A percentile compares a stretch with the other conserved stretches of the same genome.
phyloP scores from a whole-genome alignment of 345 rosid genomes.

The Rhodamnia argentea region DNA sequence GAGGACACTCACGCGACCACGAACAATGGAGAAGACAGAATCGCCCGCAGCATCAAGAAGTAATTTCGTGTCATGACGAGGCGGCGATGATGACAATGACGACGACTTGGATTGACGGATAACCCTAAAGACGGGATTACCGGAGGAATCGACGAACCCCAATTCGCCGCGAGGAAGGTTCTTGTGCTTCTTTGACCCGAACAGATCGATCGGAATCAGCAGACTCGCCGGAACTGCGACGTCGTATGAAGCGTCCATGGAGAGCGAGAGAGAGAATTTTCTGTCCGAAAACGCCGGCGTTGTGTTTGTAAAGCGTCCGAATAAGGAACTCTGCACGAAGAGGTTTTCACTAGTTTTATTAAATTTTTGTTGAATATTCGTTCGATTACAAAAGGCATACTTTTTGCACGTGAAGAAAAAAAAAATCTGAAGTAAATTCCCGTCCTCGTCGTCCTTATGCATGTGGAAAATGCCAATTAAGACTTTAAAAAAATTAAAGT shows the following conservation, averaged over 20 bases:
- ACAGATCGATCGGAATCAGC: constrained; percentile 62
- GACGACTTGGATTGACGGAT: constrained; percentile 5
- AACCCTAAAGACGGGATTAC: constrained; percentile 34
- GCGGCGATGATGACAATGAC: neutral
- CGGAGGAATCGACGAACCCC: constrained; percentile 63
- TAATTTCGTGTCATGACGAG: neutral
- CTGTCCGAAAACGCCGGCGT: neutral
- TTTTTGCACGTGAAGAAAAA: neutral
- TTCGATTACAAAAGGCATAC: neutral
- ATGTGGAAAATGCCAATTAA: too few species aligned
- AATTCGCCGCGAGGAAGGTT: constrained; percentile 47
- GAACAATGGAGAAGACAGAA: constrained; percentile 37
- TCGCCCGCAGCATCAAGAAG: constrained; percentile 43
- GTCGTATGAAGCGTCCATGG: neutral
- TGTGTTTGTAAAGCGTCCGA: neutral
- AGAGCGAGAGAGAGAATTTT: neutral
- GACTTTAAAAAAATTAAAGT: too few species aligned
- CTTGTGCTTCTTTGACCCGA: constrained; percentile 57
- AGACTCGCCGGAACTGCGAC: neutral
- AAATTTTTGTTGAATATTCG: neutral
- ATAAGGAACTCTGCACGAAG: neutral
- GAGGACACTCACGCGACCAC: constrained; percentile 31
- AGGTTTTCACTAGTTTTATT: neutral
- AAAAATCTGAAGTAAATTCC: too few species aligned
- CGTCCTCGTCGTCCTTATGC: too few species aligned